These are phyloP conservation scores for Paulownia fortunei DNA, from an alignment of 257 asterid species.

Conservation along the genomic window DNA sequence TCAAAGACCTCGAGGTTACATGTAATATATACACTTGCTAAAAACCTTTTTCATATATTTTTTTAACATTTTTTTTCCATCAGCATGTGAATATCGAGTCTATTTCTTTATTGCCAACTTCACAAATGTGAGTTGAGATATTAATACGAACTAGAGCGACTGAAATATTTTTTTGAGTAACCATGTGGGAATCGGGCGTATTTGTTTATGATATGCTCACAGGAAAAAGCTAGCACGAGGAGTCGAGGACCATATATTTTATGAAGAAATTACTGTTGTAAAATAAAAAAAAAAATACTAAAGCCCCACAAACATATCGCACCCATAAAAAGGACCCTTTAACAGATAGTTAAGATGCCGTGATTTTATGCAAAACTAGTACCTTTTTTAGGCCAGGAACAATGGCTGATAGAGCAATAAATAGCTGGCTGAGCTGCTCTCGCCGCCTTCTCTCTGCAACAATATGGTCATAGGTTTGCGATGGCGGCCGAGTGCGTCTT, in stretches of 20 bases:
- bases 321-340: background rate
- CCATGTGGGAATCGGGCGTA: constrained; percentile 37
- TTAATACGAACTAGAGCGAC: background rate
- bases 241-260: constrained; percentile 1
- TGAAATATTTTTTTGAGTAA: background rate
- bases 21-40: background rate
- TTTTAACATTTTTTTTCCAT: background rate
- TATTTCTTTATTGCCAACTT: background rate
- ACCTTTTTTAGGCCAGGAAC: constrained; percentile 40
- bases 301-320: background rate
- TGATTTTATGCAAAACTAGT: background rate
- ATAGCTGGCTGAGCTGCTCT: constrained; percentile 37
- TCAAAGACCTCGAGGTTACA: background rate
- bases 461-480: constrained; percentile 30
- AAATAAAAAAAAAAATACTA: background rate
- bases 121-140: background rate
- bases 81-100: constrained; percentile 24
- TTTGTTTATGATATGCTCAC: constrained; percentile 5
- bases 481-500: constrained; percentile 25
- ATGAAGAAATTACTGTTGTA: background rate
- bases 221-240: constrained; percentile 12
- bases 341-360: background rate
- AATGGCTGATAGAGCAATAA: constrained; percentile 36
- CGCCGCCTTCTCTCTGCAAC: constrained; percentile 38
- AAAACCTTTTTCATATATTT: background rate